These are phyloP conservation scores for Pilasporangium apinafurcum DNA, from an alignment of 352 stramenopile genomes.

Conservation along the genomic window DNA sequence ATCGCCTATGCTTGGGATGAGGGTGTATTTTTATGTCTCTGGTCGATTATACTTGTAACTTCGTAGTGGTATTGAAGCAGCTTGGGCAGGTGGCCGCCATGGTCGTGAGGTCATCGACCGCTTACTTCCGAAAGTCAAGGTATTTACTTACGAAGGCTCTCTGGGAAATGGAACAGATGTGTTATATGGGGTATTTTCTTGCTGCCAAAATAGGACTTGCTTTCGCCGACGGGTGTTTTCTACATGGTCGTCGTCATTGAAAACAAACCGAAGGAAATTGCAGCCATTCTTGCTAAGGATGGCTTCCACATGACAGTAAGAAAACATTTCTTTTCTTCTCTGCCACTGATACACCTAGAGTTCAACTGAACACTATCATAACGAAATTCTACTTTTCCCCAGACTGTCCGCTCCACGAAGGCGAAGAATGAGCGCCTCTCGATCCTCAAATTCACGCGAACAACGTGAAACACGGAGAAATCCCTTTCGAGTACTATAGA, in stretches of 20 bases:
- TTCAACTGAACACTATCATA: not conserved
- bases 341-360: not conserved
- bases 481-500: too few species aligned
- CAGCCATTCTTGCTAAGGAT: slow-evolving; percentile 46
- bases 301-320: slow-evolving; percentile 65
- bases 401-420: slow-evolving; percentile 65
- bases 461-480: too few species aligned
- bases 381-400: not conserved
- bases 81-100: slow-evolving; percentile 93
- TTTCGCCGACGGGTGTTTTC: slow-evolving; percentile 86
- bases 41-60: not conserved
- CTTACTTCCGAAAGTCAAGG: slow-evolving; percentile 89
- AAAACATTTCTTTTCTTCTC: not conserved
- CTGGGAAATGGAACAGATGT: not conserved
- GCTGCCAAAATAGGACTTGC: slow-evolving; percentile 47
- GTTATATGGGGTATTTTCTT: not conserved
- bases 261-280: slow-evolving; percentile 95
- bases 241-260: slow-evolving; percentile 98
- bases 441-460: slow-evolving; percentile 65
- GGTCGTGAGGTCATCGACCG: slow-evolving; percentile 95
- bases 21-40: not conserved
- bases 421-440: slow-evolving; percentile 68
- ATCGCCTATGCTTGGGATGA: too few species aligned
- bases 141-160: slow-evolving; percentile 1
- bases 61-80: slow-evolving; percentile 92